Evolutionary conservation across 2,329 filamentous ascomycete species (phyloP), one percentile per base, ranked within the genome.

Genomic region (Cordyceps cateniannulata): DNA sequence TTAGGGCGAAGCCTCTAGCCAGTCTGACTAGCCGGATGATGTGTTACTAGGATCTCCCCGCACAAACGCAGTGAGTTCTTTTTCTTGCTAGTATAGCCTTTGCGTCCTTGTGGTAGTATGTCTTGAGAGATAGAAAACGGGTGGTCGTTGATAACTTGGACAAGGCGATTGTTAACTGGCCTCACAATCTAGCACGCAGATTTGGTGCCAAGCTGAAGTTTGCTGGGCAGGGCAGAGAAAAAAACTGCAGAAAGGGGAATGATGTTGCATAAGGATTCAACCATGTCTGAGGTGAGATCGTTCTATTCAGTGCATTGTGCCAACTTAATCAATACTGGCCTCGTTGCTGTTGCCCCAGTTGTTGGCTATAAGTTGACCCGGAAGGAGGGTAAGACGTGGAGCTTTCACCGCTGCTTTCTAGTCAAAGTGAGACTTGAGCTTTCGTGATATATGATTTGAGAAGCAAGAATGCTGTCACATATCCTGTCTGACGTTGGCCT

Each of bases 11-110:
- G 35, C 18, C 5, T 49, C 29, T 24, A 29, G 29, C 25, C n/a
- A n/a, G n/a, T n/a, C 38, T 38, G 16, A 16, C 14, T 27, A 35
- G 52, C 38, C 7, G 32, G 35, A 59, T 59, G 57, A 59, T 59
- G 57, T 51, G 56, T 48, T 44, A 27, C 57, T 47, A 25, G 57
- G 57, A 59, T 59, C 57, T 59, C 20, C 57, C 57, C 48, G n/a
- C 48, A 25, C 35, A 40, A 48, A 38, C n/a, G 3, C 16, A 38
- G 6, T 9, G 20, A 38, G 22, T 20, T 16, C 44, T 35, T 47
- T 16, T 5, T 9, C 22, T 20, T 18, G 12, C n/a, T 16, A 24
- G 29, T 32, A 40, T 20, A 27, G n/a, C 8, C 16, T n/a, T n/a
- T 35, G 25, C 25, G 25, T 32, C 9, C 14, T 24, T 20, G 24